Conservation (phyloP, 805 yeast species). For the Wickerhamomyces chambardii region DNA sequence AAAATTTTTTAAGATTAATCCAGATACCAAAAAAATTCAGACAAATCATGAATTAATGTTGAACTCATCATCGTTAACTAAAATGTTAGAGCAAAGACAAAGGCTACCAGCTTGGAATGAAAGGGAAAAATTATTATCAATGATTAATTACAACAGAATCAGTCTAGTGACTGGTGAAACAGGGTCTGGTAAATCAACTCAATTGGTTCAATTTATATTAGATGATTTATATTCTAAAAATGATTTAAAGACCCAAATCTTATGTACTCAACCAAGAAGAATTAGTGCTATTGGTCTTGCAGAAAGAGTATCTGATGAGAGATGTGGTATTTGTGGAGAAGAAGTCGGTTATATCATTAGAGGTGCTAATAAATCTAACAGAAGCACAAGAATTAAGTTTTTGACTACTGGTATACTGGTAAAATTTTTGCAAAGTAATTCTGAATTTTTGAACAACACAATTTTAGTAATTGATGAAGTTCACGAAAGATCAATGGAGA, state of each 20-base stretch:
- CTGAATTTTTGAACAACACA: slow-evolving; percentile 38
- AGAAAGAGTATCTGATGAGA: slow-evolving; percentile 82
- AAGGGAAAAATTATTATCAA: slow-evolving; percentile 40
- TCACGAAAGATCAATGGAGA: slow-evolving; percentile 91
- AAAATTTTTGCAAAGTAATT: slow-evolving; percentile 61
- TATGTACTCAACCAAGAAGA: slow-evolving; percentile 95
- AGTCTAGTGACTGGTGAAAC: slow-evolving; percentile 92
- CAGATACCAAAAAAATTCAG: slow-evolving; percentile 24
- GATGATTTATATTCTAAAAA: slow-evolving; percentile 49
- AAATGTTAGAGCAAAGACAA: slow-evolving; percentile 37
- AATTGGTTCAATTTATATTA: slow-evolving; percentile 80
- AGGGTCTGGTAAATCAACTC: slow-evolving; percentile 96
- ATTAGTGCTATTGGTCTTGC: slow-evolving; percentile 93
- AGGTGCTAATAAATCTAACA: slow-evolving; percentile 69
- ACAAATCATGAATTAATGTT: slow-evolving; percentile 24
- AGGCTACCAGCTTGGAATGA: slow-evolving; percentile 82
- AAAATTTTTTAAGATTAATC: slow-evolving; percentile 12
- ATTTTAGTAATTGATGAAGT: slow-evolving; percentile 87
- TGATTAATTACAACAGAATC: slow-evolving; percentile 52
- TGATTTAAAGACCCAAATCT: slow-evolving; percentile 42
- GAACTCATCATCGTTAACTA: slow-evolving; percentile 23
- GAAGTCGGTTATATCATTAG: slow-evolving; percentile 88
- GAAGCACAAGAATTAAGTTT: slow-evolving; percentile 66
- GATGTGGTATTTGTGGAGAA: slow-evolving; percentile 46
- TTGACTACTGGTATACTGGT: slow-evolving; percentile 90